A percentile compares a stretch with the other conserved stretches of the same genome.
Evolutionary conservation across 192 early-diverging fungal species (phyloP).

Genomic region (Linnemannia elongata): DNA sequence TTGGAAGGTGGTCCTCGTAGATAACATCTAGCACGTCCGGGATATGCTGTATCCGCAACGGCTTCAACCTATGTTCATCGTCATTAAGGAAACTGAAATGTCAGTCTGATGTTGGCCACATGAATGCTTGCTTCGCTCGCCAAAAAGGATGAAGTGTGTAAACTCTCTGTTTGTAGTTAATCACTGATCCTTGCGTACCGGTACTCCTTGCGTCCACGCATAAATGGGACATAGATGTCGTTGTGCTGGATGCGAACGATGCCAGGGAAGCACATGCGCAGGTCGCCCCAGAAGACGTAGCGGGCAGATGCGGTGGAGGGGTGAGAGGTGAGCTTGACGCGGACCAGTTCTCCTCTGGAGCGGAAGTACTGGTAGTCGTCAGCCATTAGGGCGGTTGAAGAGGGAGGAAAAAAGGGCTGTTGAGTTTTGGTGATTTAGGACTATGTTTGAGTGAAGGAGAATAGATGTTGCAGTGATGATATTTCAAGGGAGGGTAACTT

Average conservation of each 20-base stretch:
- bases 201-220: slow-evolving; percentile 30
- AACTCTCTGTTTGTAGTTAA: neutral
- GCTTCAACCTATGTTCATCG: slow-evolving; percentile 6
- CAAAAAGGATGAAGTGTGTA: neutral
- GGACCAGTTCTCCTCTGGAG: slow-evolving; percentile 16
- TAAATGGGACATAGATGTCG: slow-evolving; percentile 22
- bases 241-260: slow-evolving; percentile 25
- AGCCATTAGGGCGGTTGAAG: neutral
- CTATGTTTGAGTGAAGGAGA: too few relatives aligned
- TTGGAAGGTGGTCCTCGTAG: slow-evolving; percentile 12
- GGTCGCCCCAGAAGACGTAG: slow-evolving; percentile 36
- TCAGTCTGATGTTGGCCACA: neutral
- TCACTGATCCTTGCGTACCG: slow-evolving; percentile 9
- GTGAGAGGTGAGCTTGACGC: slow-evolving; percentile 18
- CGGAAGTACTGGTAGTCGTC: slow-evolving; percentile 30
- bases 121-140: neutral
- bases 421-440: too few relatives aligned
- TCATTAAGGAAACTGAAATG: neutral
- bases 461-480: too few relatives aligned
- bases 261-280: slow-evolving; percentile 28
- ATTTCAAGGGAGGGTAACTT: too few relatives aligned
- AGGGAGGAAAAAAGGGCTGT: too few relatives aligned
- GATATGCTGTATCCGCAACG: slow-evolving; percentile 20
- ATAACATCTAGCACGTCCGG: slow-evolving; percentile 25
- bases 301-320: slow-evolving; percentile 10